A percentile compares a stretch with the other conserved stretches of the same genome.
Conservation (phyloP, 352 stramenopile genomes). For the Phytophthora vignae region DNA sequence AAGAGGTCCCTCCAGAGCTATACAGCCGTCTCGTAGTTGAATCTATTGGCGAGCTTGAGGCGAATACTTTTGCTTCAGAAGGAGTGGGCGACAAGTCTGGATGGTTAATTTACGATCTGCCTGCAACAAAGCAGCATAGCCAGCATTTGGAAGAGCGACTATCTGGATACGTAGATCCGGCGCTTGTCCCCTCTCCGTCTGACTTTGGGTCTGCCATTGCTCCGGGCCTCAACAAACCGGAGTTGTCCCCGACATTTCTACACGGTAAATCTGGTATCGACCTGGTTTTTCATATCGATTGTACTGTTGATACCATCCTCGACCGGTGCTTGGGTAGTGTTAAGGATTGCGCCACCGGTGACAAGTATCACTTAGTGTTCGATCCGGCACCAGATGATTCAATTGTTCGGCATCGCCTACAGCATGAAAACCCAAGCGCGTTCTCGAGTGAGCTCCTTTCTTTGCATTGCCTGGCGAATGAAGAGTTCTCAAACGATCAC, state of each 20-base stretch:
- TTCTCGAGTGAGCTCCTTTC: slow-evolving; percentile 64
- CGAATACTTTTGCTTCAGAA: neutral
- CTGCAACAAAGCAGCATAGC: slow-evolving; percentile 51
- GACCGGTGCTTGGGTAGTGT: slow-evolving; percentile 73
- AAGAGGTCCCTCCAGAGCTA: slow-evolving; percentile 50
- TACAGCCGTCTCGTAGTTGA: slow-evolving; percentile 68
- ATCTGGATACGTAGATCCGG: slow-evolving; percentile 62
- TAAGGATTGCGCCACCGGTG: slow-evolving; percentile 52
- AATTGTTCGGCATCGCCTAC: slow-evolving; percentile 57
- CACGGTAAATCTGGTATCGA: slow-evolving; percentile 77
- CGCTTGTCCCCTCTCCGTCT: slow-evolving; percentile 47
- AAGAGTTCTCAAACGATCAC: slow-evolving; percentile 32
- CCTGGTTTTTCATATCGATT: slow-evolving; percentile 74
- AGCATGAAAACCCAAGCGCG: slow-evolving; percentile 54
- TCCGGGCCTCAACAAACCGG: slow-evolving; percentile 43
- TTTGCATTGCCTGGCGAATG: slow-evolving; percentile 49
- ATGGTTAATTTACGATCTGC: slow-evolving; percentile 77
- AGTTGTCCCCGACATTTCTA: slow-evolving; percentile 53
- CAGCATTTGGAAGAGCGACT: slow-evolving; percentile 62
- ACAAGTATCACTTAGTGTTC: slow-evolving; percentile 58
- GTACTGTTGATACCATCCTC: slow-evolving; percentile 39
- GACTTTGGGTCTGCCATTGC: slow-evolving; percentile 69
- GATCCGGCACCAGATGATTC: slow-evolving; percentile 57
- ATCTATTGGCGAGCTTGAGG: slow-evolving; percentile 39
- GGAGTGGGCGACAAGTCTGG: slow-evolving; percentile 33